These are phyloP conservation scores for Fusarium sp. DNA, from an alignment of 2,329 filamentous ascomycete genomes.

Conservation along the genomic window DNA sequence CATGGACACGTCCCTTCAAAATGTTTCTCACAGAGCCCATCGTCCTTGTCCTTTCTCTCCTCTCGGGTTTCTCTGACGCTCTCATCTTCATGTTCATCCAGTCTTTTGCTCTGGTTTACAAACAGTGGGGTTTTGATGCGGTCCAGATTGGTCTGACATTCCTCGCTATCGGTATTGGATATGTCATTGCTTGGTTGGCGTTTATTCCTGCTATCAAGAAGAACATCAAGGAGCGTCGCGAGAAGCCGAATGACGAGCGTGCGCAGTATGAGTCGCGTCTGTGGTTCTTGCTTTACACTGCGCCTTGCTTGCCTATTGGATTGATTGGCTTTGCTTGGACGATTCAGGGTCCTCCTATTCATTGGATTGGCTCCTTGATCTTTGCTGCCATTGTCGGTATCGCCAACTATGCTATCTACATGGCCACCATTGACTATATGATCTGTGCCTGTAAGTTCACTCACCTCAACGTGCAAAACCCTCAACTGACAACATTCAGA, in stretches of 20 bases:
- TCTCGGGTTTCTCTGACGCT: constrained; percentile 77
- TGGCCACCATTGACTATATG: constrained; percentile 83
- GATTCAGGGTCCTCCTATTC: constrained; percentile 67
- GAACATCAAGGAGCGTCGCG: constrained; percentile 60
- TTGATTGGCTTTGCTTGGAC: constrained; percentile 77
- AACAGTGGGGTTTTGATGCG: constrained; percentile 70
- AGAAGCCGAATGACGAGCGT: constrained; percentile 61
- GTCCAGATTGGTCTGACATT: constrained; percentile 68
- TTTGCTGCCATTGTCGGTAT: constrained; percentile 74
- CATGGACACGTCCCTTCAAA: constrained; percentile 72
- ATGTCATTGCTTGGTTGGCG: constrained; percentile 67
- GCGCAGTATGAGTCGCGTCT: constrained; percentile 77
- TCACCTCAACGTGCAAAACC: accelerated
- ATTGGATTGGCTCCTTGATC: constrained; percentile 75
- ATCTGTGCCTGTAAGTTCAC: constrained; percentile 37
- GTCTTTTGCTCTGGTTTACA: constrained; percentile 73
- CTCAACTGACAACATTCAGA: constrained; percentile 5
- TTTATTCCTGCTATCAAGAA: constrained; percentile 67
- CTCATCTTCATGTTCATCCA: constrained; percentile 83
- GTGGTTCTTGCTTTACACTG: constrained; percentile 70
- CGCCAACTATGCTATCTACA: constrained; percentile 78
- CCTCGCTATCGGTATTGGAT: constrained; percentile 73
- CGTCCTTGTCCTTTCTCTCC: constrained; percentile 73
- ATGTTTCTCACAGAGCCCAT: constrained; percentile 82
- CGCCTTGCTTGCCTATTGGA: constrained; percentile 70